Conservation (phyloP, 2,329 filamentous ascomycete species). For the Gyromitra esculenta region DNA sequence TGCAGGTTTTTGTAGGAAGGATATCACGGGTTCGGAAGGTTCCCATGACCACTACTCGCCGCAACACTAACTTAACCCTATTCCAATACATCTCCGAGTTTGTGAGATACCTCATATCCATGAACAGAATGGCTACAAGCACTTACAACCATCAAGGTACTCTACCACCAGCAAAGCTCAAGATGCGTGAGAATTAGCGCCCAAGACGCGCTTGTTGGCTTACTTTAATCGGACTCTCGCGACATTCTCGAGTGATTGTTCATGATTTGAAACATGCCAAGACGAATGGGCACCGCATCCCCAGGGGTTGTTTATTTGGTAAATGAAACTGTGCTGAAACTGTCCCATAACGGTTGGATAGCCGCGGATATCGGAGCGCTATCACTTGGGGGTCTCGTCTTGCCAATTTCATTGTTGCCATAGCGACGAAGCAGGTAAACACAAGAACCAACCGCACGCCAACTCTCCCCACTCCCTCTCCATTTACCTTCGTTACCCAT, state of each 20-base stretch:
- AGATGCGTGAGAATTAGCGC: too few relatives aligned
- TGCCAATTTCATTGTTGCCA: not conserved
- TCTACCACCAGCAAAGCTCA: too few relatives aligned
- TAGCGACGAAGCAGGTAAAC: constrained; percentile 16
- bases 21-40: not conserved
- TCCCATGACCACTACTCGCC: not conserved
- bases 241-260: not conserved
- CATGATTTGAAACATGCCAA: not conserved
- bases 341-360: not conserved
- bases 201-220: not conserved
- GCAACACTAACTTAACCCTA: too few relatives aligned
- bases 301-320: too few relatives aligned
- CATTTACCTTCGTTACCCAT: not conserved
- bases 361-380: not conserved
- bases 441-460: not conserved
- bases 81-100: too few relatives aligned
- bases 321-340: not conserved
- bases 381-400: not conserved
- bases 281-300: not conserved
- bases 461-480: not conserved
- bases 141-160: too few relatives aligned
- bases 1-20: not conserved
- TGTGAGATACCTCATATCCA: too few relatives aligned
- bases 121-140: too few relatives aligned
- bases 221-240: not conserved